These are phyloP conservation scores for Acanthamoeba quina DNA, from an alignment of 208 protist genomes.

Conservation along the genomic window DNA sequence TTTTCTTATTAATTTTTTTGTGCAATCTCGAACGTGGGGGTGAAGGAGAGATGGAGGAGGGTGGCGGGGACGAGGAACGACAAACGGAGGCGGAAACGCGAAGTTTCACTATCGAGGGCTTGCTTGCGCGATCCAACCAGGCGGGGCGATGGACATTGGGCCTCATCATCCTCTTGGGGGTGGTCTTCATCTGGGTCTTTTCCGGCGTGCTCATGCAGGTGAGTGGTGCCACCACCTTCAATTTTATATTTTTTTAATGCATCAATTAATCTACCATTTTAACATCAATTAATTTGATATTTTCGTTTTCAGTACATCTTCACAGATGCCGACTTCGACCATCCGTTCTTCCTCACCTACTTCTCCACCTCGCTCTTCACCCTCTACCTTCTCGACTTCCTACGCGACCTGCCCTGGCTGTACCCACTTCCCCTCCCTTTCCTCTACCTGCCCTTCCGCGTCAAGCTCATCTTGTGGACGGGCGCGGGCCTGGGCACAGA, in stretches of 20 bases:
- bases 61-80: neutral
- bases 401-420: conserved; percentile 15
- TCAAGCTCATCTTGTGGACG: neutral
- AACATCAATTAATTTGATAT: neutral
- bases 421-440: neutral
- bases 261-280: no score
- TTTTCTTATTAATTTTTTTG: no score
- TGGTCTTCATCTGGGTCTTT: conserved; percentile 73
- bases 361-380: conserved; percentile 82
- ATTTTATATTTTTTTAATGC: conserved; percentile 37
- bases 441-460: neutral
- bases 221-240: neutral
- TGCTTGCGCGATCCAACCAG: neutral
- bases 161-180: conserved; percentile 30
- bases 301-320: conserved; percentile 75
- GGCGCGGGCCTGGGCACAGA: neutral
- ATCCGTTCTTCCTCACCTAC: conserved; percentile 86
- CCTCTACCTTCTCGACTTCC: conserved; percentile 78
- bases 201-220: conserved; percentile 69
- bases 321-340: conserved; percentile 73
- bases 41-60: neutral
- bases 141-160: conserved; percentile 64
- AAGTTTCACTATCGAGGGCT: neutral
- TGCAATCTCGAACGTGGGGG: no score
- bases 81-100: neutral